A percentile compares a stretch with the other conserved stretches of the same genome.
These are phyloP conservation scores for Plantago major DNA, from an alignment of 257 asterid genomes.

Conservation along the genomic window DNA sequence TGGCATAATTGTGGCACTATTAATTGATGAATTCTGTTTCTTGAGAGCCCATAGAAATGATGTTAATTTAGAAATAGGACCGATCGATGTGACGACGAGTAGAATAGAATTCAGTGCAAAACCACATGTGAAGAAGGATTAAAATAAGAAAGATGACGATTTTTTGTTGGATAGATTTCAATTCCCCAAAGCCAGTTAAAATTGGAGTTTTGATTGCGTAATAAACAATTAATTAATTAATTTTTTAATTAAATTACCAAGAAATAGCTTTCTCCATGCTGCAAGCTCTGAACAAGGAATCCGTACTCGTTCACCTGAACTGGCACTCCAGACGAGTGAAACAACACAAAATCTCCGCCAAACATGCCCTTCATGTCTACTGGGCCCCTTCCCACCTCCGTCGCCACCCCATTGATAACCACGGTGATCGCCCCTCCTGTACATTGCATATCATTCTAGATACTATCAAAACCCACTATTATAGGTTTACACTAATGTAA, in stretches of 20 bases:
- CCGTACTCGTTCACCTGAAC: conserved; percentile 53
- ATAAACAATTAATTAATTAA: neutral
- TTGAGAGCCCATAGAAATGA: no score
- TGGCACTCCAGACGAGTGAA: conserved; percentile 65
- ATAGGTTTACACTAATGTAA: neutral
- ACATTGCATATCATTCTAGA: neutral
- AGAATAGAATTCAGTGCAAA: conserved; percentile 34
- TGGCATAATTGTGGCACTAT: no score
- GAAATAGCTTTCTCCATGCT: conserved; percentile 74
- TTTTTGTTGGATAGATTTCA: conserved; percentile 14
- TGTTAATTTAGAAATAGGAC: no score
- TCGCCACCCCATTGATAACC: conserved; percentile 65
- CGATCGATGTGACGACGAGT: conserved; percentile 16
- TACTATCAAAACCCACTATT: neutral
- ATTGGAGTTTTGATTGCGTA: neutral
- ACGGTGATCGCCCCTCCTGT: conserved; percentile 48
- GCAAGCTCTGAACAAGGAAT: conserved; percentile 44
- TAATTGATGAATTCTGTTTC: no score
- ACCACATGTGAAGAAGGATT: conserved; percentile 1
- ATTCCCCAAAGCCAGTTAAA: conserved; percentile 16
- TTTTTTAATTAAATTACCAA: conserved; percentile 58
- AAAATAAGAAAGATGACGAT: conserved; percentile 23
- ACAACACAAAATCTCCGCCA: conserved; percentile 40
- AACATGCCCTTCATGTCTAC: conserved; percentile 45
- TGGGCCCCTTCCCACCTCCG: conserved; percentile 52